Conservation (phyloP, 441 rosid species). For the Pelargonium citronellum region DNA sequence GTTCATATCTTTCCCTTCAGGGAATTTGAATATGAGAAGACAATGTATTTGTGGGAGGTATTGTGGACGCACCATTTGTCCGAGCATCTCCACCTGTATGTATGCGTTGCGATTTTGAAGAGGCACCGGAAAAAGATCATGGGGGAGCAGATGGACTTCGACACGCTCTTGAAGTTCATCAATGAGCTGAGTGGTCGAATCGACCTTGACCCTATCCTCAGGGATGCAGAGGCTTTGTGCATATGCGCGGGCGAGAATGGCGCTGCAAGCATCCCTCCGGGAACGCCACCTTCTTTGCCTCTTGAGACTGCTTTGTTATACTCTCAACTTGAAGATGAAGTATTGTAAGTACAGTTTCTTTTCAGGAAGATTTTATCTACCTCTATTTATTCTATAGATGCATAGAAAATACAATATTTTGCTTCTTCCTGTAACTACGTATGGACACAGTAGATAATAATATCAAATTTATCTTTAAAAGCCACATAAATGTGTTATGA, state of each 20-base stretch:
- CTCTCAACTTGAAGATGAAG: constrained; percentile 59
- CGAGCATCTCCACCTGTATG: constrained; percentile 85
- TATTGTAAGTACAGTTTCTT: constrained; percentile 40
- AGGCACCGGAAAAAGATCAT: constrained; percentile 76
- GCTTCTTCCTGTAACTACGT: no score
- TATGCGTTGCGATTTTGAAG: constrained; percentile 88
- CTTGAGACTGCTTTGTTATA: constrained; percentile 45
- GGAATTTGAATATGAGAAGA: constrained; percentile 78
- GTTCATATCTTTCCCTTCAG: constrained; percentile 30
- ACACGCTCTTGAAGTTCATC: constrained; percentile 87
- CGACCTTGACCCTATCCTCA: constrained; percentile 59
- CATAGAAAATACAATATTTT: no score
- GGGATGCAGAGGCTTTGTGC: constrained; percentile 95
- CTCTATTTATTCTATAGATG: no score
- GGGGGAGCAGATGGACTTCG: constrained; percentile 93
- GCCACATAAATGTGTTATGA: neutral
- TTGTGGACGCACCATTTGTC: constrained; percentile 80
- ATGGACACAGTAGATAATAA: no score
- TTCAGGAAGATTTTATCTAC: no score
- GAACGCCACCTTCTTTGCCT: constrained; percentile 88
- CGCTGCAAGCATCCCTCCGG: constrained; percentile 84
- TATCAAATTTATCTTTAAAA: no score
- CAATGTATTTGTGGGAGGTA: constrained; percentile 91
- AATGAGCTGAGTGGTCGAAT: constrained; percentile 83
- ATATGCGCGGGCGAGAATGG: constrained; percentile 92